phyloP scores from a whole-genome alignment of 169 alveolate genomes.

The Babesia ovata region DNA sequence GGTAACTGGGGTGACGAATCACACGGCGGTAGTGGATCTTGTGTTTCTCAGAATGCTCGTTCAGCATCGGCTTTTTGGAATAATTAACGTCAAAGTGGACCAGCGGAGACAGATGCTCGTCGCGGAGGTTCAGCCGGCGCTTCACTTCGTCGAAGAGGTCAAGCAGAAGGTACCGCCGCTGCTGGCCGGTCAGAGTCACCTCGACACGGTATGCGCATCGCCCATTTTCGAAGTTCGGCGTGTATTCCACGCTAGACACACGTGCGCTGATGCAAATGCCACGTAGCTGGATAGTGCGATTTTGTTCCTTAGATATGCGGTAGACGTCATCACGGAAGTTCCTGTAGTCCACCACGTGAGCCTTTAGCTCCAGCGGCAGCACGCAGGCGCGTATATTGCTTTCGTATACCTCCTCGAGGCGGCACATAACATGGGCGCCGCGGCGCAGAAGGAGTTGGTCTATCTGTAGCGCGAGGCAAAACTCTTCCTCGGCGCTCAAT shows the following conservation, averaged over 20 bases:
- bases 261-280: slow-evolving; percentile 66
- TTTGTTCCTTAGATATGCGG: slow-evolving; percentile 50
- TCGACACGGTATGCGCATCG: slow-evolving; percentile 50
- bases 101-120: slow-evolving; percentile 55
- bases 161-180: slow-evolving; percentile 37
- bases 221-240: slow-evolving; percentile 48
- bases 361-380: slow-evolving; percentile 74
- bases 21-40: slow-evolving; percentile 61
- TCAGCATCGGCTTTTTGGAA: slow-evolving; percentile 42
- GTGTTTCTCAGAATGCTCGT: slow-evolving; percentile 33
- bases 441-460: slow-evolving; percentile 57
- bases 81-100: slow-evolving; percentile 60
- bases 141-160: slow-evolving; percentile 33
- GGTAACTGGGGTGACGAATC: slow-evolving; percentile 66
- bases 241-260: slow-evolving; percentile 52
- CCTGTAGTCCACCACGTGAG: slow-evolving; percentile 65
- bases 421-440: slow-evolving; percentile 77
- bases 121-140: slow-evolving; percentile 15
- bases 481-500: slow-evolving; percentile 68
- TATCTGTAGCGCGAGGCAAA: slow-evolving; percentile 70
- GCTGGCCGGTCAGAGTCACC: slow-evolving; percentile 64
- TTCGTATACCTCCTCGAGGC: slow-evolving; percentile 59
- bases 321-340: slow-evolving; percentile 65
- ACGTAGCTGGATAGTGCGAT: slow-evolving; percentile 23
- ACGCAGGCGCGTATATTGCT: slow-evolving; percentile 44